Conservation (phyloP, 1,139 yeast genomes). For the Kodamaea anthophila region DNA sequence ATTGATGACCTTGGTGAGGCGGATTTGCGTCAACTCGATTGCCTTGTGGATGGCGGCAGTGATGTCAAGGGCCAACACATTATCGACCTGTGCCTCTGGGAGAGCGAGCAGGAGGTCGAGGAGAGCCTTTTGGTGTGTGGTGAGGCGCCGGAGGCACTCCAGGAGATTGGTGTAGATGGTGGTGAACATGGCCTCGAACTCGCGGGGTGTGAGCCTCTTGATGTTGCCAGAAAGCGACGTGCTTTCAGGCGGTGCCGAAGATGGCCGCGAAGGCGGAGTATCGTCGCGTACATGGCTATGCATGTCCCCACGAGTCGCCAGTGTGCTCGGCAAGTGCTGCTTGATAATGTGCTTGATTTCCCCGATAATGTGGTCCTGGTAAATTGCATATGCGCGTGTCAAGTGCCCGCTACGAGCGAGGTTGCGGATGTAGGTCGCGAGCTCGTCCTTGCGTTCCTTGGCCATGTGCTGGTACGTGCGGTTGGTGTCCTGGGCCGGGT, state of each 20-base stretch:
- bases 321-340: conserved; percentile 46
- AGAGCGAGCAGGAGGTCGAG: conserved; percentile 64
- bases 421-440: conserved; percentile 46
- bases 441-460: conserved; percentile 28
- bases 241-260: conserved; percentile 23
- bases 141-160: conserved; percentile 67
- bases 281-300: too few relatives aligned
- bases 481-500: conserved; percentile 15
- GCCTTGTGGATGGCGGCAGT: conserved; percentile 56
- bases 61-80: conserved; percentile 59
- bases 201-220: conserved; percentile 61
- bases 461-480: conserved; percentile 29
- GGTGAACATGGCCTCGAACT: conserved; percentile 66
- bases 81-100: conserved; percentile 26
- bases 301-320: too few relatives aligned
- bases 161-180: conserved; percentile 59
- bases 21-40: conserved; percentile 65
- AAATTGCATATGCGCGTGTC: conserved; percentile 55
- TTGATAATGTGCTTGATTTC: conserved; percentile 75
- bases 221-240: conserved; percentile 46
- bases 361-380: conserved; percentile 59
- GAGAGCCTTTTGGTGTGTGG: conserved; percentile 72
- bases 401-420: conserved; percentile 60
- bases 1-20: conserved; percentile 72
- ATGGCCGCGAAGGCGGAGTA: conserved; percentile 27